Evolutionary conservation across 768 basidiomycete genomes (phyloP).

Genomic region (Dentipellis sp.): DNA sequence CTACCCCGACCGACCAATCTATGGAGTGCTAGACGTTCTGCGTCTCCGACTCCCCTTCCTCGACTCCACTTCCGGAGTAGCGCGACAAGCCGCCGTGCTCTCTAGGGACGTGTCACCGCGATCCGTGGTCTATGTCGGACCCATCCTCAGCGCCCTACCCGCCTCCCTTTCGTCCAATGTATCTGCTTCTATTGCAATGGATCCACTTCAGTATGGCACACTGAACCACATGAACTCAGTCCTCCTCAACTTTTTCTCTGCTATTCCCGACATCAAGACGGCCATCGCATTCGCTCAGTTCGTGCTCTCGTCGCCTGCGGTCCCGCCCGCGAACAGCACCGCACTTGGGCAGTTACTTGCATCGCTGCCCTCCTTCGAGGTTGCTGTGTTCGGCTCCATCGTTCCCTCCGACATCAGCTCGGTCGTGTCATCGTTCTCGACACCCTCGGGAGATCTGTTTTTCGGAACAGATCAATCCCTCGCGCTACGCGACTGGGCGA

Average conservation of each 20-base stretch:
- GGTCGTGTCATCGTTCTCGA: constrained; percentile 42
- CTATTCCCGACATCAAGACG: constrained; percentile 35
- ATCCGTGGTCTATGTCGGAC: constrained; percentile 42
- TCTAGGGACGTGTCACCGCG: constrained; percentile 35
- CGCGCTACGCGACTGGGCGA: constrained; percentile 45
- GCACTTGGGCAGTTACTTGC: constrained; percentile 31
- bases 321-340: constrained; percentile 33
- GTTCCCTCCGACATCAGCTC: constrained; percentile 36
- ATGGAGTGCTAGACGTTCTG: constrained; percentile 51
- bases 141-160: constrained; percentile 39
- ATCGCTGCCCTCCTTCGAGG: constrained; percentile 45
- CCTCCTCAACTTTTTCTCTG: constrained; percentile 43
- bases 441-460: constrained; percentile 40
- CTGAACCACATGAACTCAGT: constrained; percentile 46
- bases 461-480: constrained; percentile 47
- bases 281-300: constrained; percentile 41
- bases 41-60: constrained; percentile 49
- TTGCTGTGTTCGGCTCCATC: constrained; percentile 55
- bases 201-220: constrained; percentile 50
- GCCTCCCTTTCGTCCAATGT: constrained; percentile 24
- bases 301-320: constrained; percentile 30
- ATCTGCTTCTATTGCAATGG: constrained; percentile 18
- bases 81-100: constrained; percentile 43
- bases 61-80: constrained; percentile 31
- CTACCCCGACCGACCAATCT: constrained; percentile 49